Evolutionary conservation across 257 asterid species (phyloP).

Genomic region (Prunella vulgaris): DNA sequence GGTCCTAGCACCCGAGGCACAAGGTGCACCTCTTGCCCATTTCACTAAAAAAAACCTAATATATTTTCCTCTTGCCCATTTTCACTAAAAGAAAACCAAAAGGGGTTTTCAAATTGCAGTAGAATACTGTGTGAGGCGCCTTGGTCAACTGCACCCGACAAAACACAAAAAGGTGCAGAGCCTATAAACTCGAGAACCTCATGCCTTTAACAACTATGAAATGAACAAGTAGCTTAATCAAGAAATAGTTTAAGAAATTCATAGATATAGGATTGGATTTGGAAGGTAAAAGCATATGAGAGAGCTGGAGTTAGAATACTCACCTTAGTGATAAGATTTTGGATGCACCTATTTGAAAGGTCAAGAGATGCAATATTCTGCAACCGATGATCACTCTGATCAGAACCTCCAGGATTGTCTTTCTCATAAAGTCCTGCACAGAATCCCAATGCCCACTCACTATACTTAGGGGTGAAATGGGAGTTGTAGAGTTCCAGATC

Average conservation of each 20-base stretch:
- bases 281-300: conserved; percentile 1
- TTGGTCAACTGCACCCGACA: background rate
- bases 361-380: conserved; percentile 62
- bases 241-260: conserved; percentile 9
- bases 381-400: conserved; percentile 40
- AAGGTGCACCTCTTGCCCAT: background rate
- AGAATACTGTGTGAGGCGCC: background rate
- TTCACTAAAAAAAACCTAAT: background rate
- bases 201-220: conserved; percentile 4
- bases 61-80: too few species aligned
- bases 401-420: conserved; percentile 53
- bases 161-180: background rate
- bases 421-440: conserved; percentile 73
- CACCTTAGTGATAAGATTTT: conserved; percentile 70
- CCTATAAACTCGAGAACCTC: background rate
- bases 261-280: background rate
- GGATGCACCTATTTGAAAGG: conserved; percentile 72
- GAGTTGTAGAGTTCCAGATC: conserved; percentile 73
- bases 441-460: conserved; percentile 89
- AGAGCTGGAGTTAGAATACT: conserved; percentile 5
- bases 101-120: background rate
- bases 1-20: too few species aligned
- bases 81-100: background rate
- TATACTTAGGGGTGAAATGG: conserved; percentile 59
- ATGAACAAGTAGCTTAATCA: conserved; percentile 11